Evolutionary conservation across 768 basidiomycete genomes (phyloP), one percentile per base, ranked within the genome.

Genomic region (Neoboletus magnificus): DNA sequence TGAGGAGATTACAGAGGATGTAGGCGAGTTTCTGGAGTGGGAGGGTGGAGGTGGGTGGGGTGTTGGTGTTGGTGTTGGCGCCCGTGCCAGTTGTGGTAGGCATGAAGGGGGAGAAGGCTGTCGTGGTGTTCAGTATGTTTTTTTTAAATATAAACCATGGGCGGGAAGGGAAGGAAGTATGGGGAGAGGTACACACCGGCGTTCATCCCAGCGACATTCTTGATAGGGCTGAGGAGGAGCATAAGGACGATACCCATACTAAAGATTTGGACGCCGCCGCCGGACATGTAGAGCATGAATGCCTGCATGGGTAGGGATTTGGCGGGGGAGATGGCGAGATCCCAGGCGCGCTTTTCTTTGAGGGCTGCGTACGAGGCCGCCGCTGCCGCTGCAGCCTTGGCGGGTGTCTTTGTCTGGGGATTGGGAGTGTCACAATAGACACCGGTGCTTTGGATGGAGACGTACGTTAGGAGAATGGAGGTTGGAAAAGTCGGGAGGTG

Each of bases 221-320:
- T 91, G 74, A 96, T 85, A 0, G 95, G 95, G 11, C 83, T 81
- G 55, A 91, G 76, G 55, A 98, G 80, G 13, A 98, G 80, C 91
- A 95, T 94, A 67, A 93, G 87, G 22, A 98, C 89, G 70, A 94
- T 95, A 32, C 95, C 93, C 78, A 98, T 92, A 73, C 93, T 95
- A 72, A 98, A 97, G 42, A 98, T 88, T 72, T 98, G 95, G 15
- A 98, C 89, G 48, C 93, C 92, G 13, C 92, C 87, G 35, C 95
- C 95, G 22, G 93, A 95, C 90, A 98, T 96, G 82, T 98, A 98
- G 33, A 98, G 79, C 95, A 98, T 98, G 75, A 98, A 89, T 5
- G 88, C 93, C 66, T 98, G 93, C 95, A 97, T 97, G 4, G 94
- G 94, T 27, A 98, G 79, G 15, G 86, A 84, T 72, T 98, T 97